Conservation (phyloP, 2,329 filamentous ascomycete genomes). For the Rutstroemia sp. region DNA sequence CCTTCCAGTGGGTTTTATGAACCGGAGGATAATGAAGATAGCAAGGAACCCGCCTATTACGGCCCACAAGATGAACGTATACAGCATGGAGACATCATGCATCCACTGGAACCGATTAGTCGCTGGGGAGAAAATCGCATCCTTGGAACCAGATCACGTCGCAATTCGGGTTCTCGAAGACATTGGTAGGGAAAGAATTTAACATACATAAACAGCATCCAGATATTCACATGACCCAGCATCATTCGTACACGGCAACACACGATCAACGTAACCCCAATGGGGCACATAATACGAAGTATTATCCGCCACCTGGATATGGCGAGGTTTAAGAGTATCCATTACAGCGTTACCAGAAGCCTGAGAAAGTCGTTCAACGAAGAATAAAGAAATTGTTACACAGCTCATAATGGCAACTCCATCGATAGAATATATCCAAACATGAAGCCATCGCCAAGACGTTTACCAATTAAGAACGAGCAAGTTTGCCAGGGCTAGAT, state of each 20-base stretch:
- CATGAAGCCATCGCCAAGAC: slow-evolving; percentile 2
- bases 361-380: background rate
- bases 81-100: slow-evolving; percentile 47
- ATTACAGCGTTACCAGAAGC: background rate
- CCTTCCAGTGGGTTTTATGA: slow-evolving; percentile 17
- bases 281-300: slow-evolving; percentile 13
- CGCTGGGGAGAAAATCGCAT: background rate
- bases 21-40: slow-evolving; percentile 32
- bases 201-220: slow-evolving; percentile 40
- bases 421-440: background rate
- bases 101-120: slow-evolving; percentile 23
- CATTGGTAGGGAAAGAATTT: background rate
- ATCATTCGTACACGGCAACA: slow-evolving; percentile 49
- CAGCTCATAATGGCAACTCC: background rate
- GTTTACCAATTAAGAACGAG: background rate
- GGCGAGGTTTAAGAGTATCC: slow-evolving; percentile 1
- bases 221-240: slow-evolving; percentile 50
- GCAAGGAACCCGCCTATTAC: slow-evolving; percentile 41
- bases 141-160: no score
- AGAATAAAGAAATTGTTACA: background rate
- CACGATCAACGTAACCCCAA: slow-evolving; percentile 49
- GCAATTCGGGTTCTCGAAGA: background rate
- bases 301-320: slow-evolving; percentile 11
- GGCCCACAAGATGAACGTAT: slow-evolving; percentile 50
- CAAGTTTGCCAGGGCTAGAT: background rate